These are phyloP conservation scores for Neurospora pannonica DNA, from an alignment of 495 filamentous ascomycete genomes.

Conservation along the genomic window DNA sequence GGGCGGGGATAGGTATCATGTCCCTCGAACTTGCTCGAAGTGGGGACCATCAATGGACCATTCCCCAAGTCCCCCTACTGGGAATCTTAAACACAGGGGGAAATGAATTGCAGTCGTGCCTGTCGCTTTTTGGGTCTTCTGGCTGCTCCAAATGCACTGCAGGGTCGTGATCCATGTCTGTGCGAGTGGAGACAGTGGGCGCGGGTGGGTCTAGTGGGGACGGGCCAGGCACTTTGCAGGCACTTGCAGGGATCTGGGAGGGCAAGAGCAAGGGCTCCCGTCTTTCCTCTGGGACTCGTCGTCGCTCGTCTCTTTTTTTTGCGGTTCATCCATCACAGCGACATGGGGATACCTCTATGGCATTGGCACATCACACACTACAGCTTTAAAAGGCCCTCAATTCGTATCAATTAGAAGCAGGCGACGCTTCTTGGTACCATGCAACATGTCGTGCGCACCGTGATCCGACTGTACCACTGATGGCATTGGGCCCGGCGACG, in stretches of 20 bases:
- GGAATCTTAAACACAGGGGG: neutral
- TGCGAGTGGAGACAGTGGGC: neutral
- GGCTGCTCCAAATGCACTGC: neutral
- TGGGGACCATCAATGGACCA: neutral
- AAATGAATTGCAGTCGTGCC: neutral
- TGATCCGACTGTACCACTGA: neutral
- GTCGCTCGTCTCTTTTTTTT: neutral
- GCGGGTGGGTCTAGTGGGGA: neutral
- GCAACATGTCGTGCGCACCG: neutral
- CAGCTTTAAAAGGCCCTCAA: neutral
- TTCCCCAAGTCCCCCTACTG: neutral
- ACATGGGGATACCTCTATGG: neutral
- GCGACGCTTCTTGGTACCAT: neutral
- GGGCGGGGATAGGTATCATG: neutral
- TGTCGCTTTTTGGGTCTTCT: neutral
- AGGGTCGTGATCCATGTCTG: neutral
- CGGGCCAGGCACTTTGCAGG: neutral
- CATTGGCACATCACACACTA: neutral
- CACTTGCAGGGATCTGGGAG: neutral
- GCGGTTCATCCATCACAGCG: neutral
- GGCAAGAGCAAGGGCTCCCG: slow-evolving; percentile 1
- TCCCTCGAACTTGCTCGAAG: neutral
- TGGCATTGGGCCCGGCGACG: neutral
- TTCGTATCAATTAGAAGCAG: neutral
- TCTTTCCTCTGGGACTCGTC: neutral